Evolutionary conservation across 2,329 filamentous ascomycete genomes (phyloP).

Genomic region (Fusarium haematococcum): DNA sequence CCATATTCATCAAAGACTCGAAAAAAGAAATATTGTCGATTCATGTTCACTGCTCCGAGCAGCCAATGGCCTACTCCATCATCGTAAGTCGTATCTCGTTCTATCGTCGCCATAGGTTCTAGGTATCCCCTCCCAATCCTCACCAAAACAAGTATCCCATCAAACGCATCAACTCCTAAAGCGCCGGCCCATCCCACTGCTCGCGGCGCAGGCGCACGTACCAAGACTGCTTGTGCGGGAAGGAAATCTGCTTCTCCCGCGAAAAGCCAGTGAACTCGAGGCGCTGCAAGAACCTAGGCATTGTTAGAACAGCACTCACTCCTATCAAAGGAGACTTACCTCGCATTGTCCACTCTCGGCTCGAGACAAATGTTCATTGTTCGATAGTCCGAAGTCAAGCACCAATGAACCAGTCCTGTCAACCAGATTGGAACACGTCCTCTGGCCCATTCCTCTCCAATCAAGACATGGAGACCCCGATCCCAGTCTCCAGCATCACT

Average conservation of each 20-base stretch:
- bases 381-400: slow-evolving; percentile 79
- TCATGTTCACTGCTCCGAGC: not conserved
- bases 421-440: slow-evolving; percentile 87
- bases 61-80: not conserved
- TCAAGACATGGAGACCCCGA: slow-evolving; percentile 85
- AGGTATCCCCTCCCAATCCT: not conserved
- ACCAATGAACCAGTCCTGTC: slow-evolving; percentile 87
- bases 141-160: not conserved
- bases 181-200: slow-evolving; percentile 77
- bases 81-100: slow-evolving; percentile 32
- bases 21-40: not conserved
- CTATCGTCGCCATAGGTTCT: slow-evolving; percentile 11
- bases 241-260: slow-evolving; percentile 86
- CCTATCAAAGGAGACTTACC: slow-evolving; percentile 65
- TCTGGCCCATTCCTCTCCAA: slow-evolving; percentile 93
- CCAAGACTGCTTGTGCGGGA: slow-evolving; percentile 94
- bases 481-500: slow-evolving; percentile 82
- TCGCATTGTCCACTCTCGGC: slow-evolving; percentile 89
- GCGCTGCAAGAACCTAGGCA: slow-evolving; percentile 62
- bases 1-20: not conserved
- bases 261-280: slow-evolving; percentile 82
- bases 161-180: slow-evolving; percentile 51
- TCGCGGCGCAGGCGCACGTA: slow-evolving; percentile 84
- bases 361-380: slow-evolving; percentile 89
- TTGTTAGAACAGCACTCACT: not conserved